Base-by-base conservation (phyloP, 345 rosid genomes). In the Eucalyptus regnans region DNA sequence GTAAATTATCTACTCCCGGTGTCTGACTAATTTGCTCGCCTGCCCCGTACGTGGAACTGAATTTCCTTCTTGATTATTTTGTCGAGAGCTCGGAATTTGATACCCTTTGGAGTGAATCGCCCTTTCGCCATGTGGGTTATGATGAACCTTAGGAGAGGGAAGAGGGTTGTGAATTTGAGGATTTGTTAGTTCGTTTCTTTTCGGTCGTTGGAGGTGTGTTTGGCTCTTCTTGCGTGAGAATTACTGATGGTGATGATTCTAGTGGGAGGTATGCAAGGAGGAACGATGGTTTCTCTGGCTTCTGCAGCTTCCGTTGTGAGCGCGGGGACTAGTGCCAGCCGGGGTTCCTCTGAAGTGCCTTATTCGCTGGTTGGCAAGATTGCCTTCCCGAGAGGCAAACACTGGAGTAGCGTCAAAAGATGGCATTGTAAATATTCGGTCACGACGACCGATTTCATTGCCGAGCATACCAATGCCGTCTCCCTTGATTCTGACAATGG, bases 391-490 rank as follows among this genome's bases (percentile, higher is more conserved):
- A 94, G 92, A 90, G 90, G 90, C 81, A 92, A 88, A 22, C 88
- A 90, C 86, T 92, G 92, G 86, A 92, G 94, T 18, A 41, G 86
- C 29, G 87, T 90, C 87, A 95, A 91, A 91, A 94, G 92, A 89
- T 97, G 98, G 96, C 91, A 91, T 87, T 97, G 98, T 94, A 96
- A 92, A 95, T 96, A 94, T 90, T 96, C 99, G 10, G 94, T 96
- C 88, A 93, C 98, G 27, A 92, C 93, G 10, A 90, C 97, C 48
- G 97, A 95, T 92, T 94, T 96, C 88, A 90, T 94, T 86, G 93
- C 98, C 81, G 98, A 97, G 86, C 97, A 91, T 90, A 92, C 91
- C 86, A 93, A 89, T 92, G 95, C 95, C 5, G 91, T 92, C 50
- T 93, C 97, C 76, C 89, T 92, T 88, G 92, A 94, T 90, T 90